Evolutionary conservation across 768 basidiomycete species (phyloP), one percentile per base, ranked within the genome.

Genomic region (Mycena indigotica): DNA sequence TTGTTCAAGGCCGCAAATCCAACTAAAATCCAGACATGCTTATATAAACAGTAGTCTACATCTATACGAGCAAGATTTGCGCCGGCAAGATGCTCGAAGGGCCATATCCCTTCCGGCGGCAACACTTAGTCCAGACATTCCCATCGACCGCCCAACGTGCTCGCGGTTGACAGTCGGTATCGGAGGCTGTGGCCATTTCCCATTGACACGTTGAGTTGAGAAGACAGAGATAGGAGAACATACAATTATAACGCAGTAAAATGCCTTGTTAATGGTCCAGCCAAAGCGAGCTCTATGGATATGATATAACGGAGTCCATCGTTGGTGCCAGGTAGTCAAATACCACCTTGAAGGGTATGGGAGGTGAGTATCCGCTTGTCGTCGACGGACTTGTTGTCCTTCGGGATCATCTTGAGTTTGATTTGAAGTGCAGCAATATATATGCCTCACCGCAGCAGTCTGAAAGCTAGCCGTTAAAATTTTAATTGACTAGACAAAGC

Each of bases 91-190:
- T 71, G 66, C 38, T 65, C 64, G n/a, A 73, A 67, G 65, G 17
- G 69, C 69, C 72, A 74, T 73, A 53, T 74, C 72, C 28, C 64
- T 62, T 2, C 73, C 73, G 3, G 74, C 67, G 10, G 70, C 60
- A 17, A 72, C 68, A 4, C 74, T 65, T 65, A 10, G 72, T 73
- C 74, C 74, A 75, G 40, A 70, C 56, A 26, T 68, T 66, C 1
- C 71, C 74, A 54, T 76, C 74, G 3, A 71, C 63, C 12, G 73
- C 71, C 73, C 74, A 75, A 16, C 75, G 65, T 1, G 74, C 74
- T 41, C 69, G 68, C 1, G 70, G 63, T 1, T 71, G 65, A 73
- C 73, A 75, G 1, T 60, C 52, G 24, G 74, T 70, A 5, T 63
- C 64, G 40, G 50, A 58, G 28, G 65, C 52, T 28, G 53, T 48